Conservation (phyloP, 306 rosid species). For the Biancaea sappan region DNA sequence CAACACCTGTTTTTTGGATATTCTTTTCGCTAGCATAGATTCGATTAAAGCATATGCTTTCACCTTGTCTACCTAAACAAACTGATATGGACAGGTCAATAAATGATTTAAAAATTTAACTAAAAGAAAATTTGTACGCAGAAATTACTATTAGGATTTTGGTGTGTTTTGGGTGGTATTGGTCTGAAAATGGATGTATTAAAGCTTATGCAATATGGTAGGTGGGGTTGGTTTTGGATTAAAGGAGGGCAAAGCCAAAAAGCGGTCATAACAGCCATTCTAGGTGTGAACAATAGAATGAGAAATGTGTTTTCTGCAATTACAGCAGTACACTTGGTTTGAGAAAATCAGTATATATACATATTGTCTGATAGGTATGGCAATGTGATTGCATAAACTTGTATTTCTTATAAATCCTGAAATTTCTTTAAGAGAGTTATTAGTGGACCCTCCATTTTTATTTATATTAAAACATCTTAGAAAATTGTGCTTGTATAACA, state of each 20-base stretch:
- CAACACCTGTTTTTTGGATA: too few relatives aligned
- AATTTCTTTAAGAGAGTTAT: background rate
- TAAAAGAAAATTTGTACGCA: background rate
- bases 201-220: conserved; percentile 1
- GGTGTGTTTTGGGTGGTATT: conserved; percentile 19
- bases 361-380: conserved; percentile 10
- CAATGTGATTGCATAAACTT: background rate
- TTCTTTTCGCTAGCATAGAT: conserved; percentile 24
- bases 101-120: conserved; percentile 1
- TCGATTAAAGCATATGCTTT: conserved; percentile 7
- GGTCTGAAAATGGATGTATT: background rate
- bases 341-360: background rate
- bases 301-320: background rate
- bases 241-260: background rate
- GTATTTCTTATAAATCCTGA: background rate
- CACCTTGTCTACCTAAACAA: background rate
- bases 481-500: background rate
- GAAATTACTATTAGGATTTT: conserved; percentile 11
- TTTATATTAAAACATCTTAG: background rate
- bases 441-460: background rate
- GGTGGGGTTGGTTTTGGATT: conserved; percentile 17
- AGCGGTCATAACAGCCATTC: background rate
- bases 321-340: background rate
- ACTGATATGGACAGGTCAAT: background rate
- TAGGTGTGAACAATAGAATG: background rate